Base-by-base conservation (phyloP, 371 early-diverging fungal species). In the Zopfochytrium polystomum region DNA sequence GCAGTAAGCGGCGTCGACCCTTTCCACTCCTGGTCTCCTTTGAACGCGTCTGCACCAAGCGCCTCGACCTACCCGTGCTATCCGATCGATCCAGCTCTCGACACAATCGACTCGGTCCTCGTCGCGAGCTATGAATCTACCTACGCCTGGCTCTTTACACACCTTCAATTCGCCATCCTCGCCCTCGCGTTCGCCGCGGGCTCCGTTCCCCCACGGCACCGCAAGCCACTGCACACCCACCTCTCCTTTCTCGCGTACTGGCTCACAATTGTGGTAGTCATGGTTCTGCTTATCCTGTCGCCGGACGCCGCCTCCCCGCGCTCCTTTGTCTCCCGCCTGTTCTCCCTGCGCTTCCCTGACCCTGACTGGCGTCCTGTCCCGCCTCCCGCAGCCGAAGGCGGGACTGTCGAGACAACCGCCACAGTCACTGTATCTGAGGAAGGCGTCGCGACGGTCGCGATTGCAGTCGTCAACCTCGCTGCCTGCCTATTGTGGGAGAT, bases 141-240 rank as follows among this genome's bases (percentile, higher is more conserved):
- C 1, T 60, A 51, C 15, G 29, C 70, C 13, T 78, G 78, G 78
- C 60, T 75, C 13, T 78, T 67, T 62, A 35, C 74, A 9, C 78
- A 78, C 52, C 67, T 70, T 42, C 72, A 72, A 58, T 72, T 64
- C 52, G 66, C 56, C 18, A 60, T 63, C 15, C 44, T 66, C 25
- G 42, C 68, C 5, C 34, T 74, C 6, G 72, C 62, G n/a, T 58
- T 73, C 51, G 52, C 56, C 6, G 15, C 63, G 18, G 43, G 53
- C 6, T 51, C 70, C 6, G 42, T 56, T 11, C n/a, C n/a, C n/a
- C n/a, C n/a, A n/a, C n/a, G n/a, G n/a, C 71, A 57, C 59, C 67
- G 78, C 7, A 31, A 29, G 32, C 78, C 78, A 9, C 33, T 72
- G 9, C 74, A 68, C 66, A 76, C 78, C 3, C 71, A 78, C 63